A percentile compares a stretch with the other conserved stretches of the same genome.
These are phyloP conservation scores for Cocos nucifera DNA, from an alignment of 176 grass and related monocot species.

Conservation along the genomic window DNA sequence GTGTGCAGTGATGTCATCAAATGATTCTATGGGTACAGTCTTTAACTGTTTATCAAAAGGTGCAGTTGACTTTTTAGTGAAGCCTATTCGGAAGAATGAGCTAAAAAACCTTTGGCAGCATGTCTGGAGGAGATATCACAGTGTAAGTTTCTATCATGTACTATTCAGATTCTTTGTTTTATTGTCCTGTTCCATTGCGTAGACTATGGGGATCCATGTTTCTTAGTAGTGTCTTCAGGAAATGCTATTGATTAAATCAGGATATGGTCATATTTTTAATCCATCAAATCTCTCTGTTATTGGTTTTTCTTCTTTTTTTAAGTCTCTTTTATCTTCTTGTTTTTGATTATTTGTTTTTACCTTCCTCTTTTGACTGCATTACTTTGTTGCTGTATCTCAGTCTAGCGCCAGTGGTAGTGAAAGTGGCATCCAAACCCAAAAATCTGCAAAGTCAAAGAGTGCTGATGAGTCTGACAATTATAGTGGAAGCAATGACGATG, in stretches of 20 bases:
- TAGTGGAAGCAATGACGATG: slow-evolving; percentile 37
- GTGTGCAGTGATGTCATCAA: slow-evolving; percentile 92
- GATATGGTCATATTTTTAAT: too few relatives aligned
- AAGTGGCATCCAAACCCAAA: slow-evolving; percentile 80
- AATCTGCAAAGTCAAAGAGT: slow-evolving; percentile 43
- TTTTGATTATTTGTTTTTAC: background rate
- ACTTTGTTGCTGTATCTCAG: slow-evolving; percentile 32
- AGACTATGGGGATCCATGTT: background rate
- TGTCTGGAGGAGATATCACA: slow-evolving; percentile 79
- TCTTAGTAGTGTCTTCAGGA: background rate
- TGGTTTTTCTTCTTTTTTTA: background rate
- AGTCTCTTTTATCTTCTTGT: background rate
- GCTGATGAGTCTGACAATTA: slow-evolving; percentile 40
- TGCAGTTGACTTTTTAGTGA: slow-evolving; percentile 96
- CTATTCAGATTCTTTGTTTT: background rate
- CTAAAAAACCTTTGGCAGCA: slow-evolving; percentile 98
- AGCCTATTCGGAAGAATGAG: slow-evolving; percentile 91
- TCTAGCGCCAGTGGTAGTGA: slow-evolving; percentile 80
- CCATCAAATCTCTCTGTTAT: background rate
- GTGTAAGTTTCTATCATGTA: slow-evolving; percentile 43
- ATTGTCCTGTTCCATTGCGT: background rate
- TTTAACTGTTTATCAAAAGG: slow-evolving; percentile 88
- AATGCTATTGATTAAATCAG: too few relatives aligned
- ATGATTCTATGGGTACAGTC: slow-evolving; percentile 81
- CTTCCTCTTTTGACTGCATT: background rate